Evolutionary conservation across 1,284 basidiomycete genomes (phyloP).

Genomic region (Pisolithus thermaeus): DNA sequence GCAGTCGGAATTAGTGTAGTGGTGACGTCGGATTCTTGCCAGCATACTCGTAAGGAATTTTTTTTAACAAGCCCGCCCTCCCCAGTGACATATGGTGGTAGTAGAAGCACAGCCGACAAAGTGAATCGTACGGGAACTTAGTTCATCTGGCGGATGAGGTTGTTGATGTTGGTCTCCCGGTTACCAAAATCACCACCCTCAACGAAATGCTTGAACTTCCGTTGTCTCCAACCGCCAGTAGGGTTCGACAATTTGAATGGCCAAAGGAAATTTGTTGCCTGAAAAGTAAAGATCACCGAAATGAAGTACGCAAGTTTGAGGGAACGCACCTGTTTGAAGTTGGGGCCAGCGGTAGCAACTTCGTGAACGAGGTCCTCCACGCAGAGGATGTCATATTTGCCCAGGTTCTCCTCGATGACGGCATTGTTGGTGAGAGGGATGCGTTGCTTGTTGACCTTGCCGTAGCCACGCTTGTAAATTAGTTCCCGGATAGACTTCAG

Average conservation of each 20-base stretch:
- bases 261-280: constrained; percentile 95
- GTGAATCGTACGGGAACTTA: constrained; percentile 31
- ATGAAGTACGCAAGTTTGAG: not conserved
- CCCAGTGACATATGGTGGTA: constrained; percentile 6
- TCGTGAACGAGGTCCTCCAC: constrained; percentile 99
- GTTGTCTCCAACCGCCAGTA: constrained; percentile 93
- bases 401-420: constrained; percentile 89
- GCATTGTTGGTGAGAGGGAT: constrained; percentile 94
- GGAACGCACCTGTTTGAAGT: constrained; percentile 89
- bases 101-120: constrained; percentile 6
- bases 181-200: constrained; percentile 96
- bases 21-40: constrained; percentile 27
- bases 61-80: constrained; percentile 1
- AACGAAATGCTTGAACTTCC: constrained; percentile 95
- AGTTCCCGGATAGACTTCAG: constrained; percentile 96
- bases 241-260: constrained; percentile 99
- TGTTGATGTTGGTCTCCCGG: constrained; percentile 95
- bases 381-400: constrained; percentile 95
- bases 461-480: constrained; percentile 99
- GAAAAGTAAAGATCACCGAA: constrained; percentile 3
- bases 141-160: constrained; percentile 97
- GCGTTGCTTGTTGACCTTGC: constrained; percentile 97
- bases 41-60: constrained; percentile 30
- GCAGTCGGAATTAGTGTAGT: constrained; percentile 13
- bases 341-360: constrained; percentile 91